Percentiles rank a stretch among this genome's conserved stretches.
Conservation (phyloP, 345 rosid genomes). For the Rhodamnia argentea region DNA sequence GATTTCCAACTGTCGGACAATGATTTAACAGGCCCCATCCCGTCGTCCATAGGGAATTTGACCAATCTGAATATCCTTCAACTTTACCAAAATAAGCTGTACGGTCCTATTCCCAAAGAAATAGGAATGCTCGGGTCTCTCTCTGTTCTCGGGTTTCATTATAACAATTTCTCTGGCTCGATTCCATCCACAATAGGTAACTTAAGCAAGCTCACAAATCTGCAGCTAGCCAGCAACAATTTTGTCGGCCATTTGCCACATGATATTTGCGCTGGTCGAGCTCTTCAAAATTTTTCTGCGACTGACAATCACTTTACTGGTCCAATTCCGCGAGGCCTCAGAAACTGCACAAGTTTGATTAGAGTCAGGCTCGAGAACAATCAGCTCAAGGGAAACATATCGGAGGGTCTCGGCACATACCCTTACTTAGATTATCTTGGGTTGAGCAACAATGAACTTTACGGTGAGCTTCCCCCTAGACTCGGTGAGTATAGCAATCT, state of each 20-base stretch:
- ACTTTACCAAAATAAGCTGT: background rate
- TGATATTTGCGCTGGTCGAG: background rate
- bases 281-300: background rate
- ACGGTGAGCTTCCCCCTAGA: background rate
- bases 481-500: background rate
- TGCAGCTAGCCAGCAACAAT: background rate
- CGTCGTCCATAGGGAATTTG: background rate
- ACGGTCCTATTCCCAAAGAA: background rate
- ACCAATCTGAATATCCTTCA: background rate
- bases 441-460: background rate
- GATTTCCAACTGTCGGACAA: background rate
- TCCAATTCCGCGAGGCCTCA: conserved; percentile 2
- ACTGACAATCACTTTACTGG: background rate
- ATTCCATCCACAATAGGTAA: background rate
- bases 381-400: background rate
- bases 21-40: background rate
- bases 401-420: background rate
- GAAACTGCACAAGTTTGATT: conserved; percentile 3
- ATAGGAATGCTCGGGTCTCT: background rate
- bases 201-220: background rate
- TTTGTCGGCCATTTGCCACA: conserved; percentile 3
- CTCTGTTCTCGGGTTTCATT: background rate
- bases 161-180: background rate
- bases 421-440: conserved; percentile 1
- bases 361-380: conserved; percentile 1